Percentiles rank a stretch among this genome's conserved stretches.
phyloP scores from a whole-genome alignment of 805 yeast species.

The Myxozyma neotropica region DNA sequence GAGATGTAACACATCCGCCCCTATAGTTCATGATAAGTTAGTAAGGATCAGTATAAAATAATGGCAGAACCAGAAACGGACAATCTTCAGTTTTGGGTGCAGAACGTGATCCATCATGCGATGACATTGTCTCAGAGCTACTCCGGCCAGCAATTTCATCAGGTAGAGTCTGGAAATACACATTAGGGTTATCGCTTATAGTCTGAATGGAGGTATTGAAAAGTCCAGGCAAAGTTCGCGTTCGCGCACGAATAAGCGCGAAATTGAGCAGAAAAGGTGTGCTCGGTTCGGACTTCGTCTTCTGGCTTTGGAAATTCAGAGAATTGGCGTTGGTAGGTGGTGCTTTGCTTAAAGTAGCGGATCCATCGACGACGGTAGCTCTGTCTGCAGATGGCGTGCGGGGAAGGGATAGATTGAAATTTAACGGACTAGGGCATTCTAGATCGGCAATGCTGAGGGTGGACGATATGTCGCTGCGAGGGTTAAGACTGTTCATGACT shows the following conservation, averaged over 20 bases:
- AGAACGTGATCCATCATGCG: not conserved
- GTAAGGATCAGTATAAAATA: not conserved
- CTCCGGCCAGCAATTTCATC: not conserved
- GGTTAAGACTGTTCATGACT: no score
- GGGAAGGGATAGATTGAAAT: not conserved
- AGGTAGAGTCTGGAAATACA: not conserved
- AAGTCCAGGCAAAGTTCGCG: not conserved
- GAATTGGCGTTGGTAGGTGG: no score
- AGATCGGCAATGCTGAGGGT: not conserved
- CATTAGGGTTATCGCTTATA: no score
- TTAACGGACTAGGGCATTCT: not conserved
- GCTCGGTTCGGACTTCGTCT: not conserved
- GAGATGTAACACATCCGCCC: not conserved
- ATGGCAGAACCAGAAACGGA: not conserved
- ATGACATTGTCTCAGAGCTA: not conserved
- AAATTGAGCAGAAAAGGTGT: constrained; percentile 9
- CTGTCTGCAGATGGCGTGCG: not conserved
- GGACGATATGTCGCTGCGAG: not conserved
- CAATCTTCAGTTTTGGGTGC: not conserved
- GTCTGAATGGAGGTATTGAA: not conserved
- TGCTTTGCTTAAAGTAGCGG: no score
- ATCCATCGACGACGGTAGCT: no score
- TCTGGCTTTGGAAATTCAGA: no score
- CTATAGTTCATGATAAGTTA: not conserved
- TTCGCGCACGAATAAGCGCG: not conserved